A percentile compares a stretch with the other conserved stretches of the same genome.
phyloP scores from a whole-genome alignment of 768 basidiomycete species.

The Pleurotus eryngii region DNA sequence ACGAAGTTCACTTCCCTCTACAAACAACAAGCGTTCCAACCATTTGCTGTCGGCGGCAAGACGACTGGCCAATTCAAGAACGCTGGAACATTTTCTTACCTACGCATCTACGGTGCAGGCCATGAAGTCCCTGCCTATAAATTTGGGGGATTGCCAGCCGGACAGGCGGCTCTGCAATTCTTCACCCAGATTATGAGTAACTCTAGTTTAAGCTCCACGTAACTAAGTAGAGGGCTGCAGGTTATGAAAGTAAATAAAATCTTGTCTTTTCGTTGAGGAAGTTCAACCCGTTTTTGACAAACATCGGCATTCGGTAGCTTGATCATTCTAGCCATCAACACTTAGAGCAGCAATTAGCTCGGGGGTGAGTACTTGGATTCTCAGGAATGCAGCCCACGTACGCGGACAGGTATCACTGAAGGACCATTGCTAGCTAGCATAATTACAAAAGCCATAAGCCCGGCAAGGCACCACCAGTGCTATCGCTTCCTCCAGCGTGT shows the following conservation, averaged over 20 bases:
- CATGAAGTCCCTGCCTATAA: constrained; percentile 48
- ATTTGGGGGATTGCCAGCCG: constrained; percentile 31
- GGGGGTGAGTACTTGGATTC: too few species aligned
- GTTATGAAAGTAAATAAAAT: too few species aligned
- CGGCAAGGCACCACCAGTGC: background rate
- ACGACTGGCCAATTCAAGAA: constrained; percentile 54
- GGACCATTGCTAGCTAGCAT: background rate
- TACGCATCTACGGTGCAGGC: constrained; percentile 47
- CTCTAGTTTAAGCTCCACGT: constrained; percentile 14
- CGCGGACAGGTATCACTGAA: background rate
- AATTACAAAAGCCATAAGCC: constrained; percentile 4
- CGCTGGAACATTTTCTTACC: constrained; percentile 53
- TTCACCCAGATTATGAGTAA: constrained; percentile 40
- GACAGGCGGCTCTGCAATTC: constrained; percentile 42
- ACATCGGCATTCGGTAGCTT: too few species aligned
- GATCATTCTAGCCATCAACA: too few species aligned
- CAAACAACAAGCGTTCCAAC: constrained; percentile 38
- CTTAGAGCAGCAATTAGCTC: too few species aligned
- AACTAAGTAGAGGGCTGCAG: background rate
- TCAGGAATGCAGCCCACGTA: too few species aligned
- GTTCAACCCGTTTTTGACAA: too few species aligned
- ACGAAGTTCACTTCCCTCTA: constrained; percentile 43
- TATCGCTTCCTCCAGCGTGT: background rate
- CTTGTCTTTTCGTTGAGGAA: too few species aligned
- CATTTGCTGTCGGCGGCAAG: constrained; percentile 49